Evolutionary conservation across 2,329 filamentous ascomycete species (phyloP).

Genomic region (Penicillium sp.): DNA sequence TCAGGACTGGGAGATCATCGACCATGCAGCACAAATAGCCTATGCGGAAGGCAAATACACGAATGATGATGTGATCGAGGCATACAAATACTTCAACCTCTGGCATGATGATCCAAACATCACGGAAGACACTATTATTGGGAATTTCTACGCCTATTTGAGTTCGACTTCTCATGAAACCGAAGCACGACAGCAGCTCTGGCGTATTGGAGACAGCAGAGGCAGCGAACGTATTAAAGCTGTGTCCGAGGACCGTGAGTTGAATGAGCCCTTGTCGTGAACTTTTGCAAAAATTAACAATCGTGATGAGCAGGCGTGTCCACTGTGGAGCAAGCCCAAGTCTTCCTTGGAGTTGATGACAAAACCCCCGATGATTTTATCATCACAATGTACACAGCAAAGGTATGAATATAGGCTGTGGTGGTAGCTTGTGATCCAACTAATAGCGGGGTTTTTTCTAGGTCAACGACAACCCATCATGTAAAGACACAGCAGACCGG

Average conservation of each 20-base stretch:
- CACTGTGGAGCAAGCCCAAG: slow-evolving; percentile 66
- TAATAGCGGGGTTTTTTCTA: slow-evolving; percentile 29
- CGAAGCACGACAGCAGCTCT: slow-evolving; percentile 60
- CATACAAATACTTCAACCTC: slow-evolving; percentile 65
- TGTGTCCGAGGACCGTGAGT: slow-evolving; percentile 60
- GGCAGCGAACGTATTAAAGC: slow-evolving; percentile 62
- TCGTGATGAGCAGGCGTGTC: slow-evolving; percentile 51
- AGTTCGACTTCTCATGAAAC: slow-evolving; percentile 60
- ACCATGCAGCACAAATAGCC: slow-evolving; percentile 61
- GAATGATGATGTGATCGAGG: slow-evolving; percentile 59
- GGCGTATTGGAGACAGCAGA: slow-evolving; percentile 63
- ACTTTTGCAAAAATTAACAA: slow-evolving; percentile 2
- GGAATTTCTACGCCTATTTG: slow-evolving; percentile 63
- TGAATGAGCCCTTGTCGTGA: neutral
- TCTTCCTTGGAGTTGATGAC: slow-evolving; percentile 61
- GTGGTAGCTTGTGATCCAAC: slow-evolving; percentile 7
- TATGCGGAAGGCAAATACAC: slow-evolving; percentile 63
- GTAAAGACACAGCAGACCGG: slow-evolving; percentile 56
- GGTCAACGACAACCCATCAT: slow-evolving; percentile 56
- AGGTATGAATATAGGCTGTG: slow-evolving; percentile 45
- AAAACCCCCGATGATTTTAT: slow-evolving; percentile 62
- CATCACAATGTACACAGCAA: slow-evolving; percentile 59
- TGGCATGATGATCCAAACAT: slow-evolving; percentile 48
- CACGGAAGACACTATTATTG: slow-evolving; percentile 65
- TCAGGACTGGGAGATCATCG: slow-evolving; percentile 58